Base-by-base conservation (phyloP, 768 basidiomycete species). In the Psilocybe cubensis region DNA sequence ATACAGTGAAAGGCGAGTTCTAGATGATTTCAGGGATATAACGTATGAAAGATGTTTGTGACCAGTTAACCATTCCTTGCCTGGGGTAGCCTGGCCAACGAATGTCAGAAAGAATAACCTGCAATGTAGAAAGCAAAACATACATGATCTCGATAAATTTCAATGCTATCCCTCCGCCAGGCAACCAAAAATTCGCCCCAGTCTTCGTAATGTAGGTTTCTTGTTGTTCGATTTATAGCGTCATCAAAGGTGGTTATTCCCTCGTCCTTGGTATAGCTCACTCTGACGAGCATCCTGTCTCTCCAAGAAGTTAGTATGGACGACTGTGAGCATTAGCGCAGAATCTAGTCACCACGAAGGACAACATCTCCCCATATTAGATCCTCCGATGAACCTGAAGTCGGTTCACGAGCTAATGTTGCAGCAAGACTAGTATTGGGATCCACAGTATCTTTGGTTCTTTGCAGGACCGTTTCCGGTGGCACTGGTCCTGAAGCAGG, bases 201-300 rank as follows among this genome's bases (percentile, higher is more conserved):
- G 24, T 84, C 82, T 65, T 89, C 85, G 56, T 80, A 84, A 21
- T 78, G 75, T 12, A 92, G 68, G 55, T 87, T 73, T 28, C 83
- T 77, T 3, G 86, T 83, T 20, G 79, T 83, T 2, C 89, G 85
- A 68, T 92, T 83, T 60, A 83, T 76, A 45, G 72, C 68, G 70
- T 92, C 94, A 71, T 91, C 85, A 58, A 91, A 92, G 31, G 73
- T 64, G 10, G 78, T 72, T 4, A 89, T 59, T 18, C 71, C 70
- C 57, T 84, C 83, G 1, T 75, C 74, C 56, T 81, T 81, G 11
- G 85, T 86, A 70, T 89, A 86, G 42, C 82, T 85, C 1, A 91
- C 81, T 55, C 88, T 79, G 25, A 97, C 87, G 5, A 96, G 80
- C 94, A 97, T 96, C 59, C 96, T 83, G 72, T 96, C 96, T 96